Percentiles rank a stretch among this genome's conserved stretches.
Conservation (phyloP, 192 early-diverging fungal genomes). For the Podila horticola region DNA sequence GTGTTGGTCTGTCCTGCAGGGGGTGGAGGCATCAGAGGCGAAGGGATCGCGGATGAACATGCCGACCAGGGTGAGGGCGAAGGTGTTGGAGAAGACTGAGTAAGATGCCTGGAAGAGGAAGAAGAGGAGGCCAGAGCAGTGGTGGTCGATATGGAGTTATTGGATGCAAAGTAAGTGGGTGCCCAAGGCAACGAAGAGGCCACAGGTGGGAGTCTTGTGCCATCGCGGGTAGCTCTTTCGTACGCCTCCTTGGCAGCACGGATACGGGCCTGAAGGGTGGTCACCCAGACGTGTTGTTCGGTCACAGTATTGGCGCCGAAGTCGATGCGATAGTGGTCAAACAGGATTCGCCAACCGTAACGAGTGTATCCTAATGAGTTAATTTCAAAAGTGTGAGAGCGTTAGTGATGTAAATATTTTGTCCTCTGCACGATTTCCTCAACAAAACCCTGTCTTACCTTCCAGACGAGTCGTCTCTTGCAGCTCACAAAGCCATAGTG, state of each 20-base stretch:
- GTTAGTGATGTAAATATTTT: background rate
- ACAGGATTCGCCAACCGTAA: constrained; percentile 44
- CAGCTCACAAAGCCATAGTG: constrained; percentile 66
- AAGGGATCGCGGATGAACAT: constrained; percentile 24
- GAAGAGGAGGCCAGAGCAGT: background rate
- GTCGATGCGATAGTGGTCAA: constrained; percentile 55
- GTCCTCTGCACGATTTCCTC: background rate
- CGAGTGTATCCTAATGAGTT: constrained; percentile 33
- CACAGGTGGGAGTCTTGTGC: constrained; percentile 5
- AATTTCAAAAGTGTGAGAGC: background rate
- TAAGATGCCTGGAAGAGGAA: background rate
- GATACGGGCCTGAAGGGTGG: constrained; percentile 58
- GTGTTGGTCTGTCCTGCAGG: background rate
- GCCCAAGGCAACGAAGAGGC: constrained; percentile 10
- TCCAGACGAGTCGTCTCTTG: constrained; percentile 55
- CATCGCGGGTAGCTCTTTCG: constrained; percentile 4
- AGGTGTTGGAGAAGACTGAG: constrained; percentile 1
- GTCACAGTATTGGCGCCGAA: constrained; percentile 63
- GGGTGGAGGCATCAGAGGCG: constrained; percentile 33
- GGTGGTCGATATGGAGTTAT: background rate
- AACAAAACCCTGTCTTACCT: constrained; percentile 14
- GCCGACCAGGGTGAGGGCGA: constrained; percentile 37
- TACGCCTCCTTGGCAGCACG: constrained; percentile 40
- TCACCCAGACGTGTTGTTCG: constrained; percentile 68
- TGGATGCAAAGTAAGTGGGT: background rate